These are phyloP conservation scores for Ascoidea asiatica DNA, from an alignment of 805 yeast genomes.

Conservation along the genomic window DNA sequence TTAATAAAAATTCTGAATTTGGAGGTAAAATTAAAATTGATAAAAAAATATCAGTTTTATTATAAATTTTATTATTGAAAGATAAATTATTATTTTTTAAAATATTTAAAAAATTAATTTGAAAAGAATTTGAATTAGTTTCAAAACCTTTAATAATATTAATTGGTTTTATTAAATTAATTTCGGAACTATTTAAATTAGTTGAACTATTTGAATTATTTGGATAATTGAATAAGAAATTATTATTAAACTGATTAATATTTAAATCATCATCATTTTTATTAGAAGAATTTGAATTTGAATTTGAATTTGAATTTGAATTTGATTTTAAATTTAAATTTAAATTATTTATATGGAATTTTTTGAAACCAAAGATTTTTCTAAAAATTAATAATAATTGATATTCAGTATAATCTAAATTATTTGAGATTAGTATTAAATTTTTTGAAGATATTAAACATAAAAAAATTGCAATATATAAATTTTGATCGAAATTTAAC, in stretches of 20 bases:
- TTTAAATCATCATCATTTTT: neutral
- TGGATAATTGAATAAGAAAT: too few species aligned
- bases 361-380: constrained; percentile 37
- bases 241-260: too few species aligned
- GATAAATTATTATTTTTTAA: constrained; percentile 4
- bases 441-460: neutral
- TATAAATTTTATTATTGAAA: constrained; percentile 1
- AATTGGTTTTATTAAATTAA: neutral
- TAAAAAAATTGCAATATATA: neutral
- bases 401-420: neutral
- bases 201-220: neutral
- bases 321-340: constrained; percentile 19
- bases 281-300: neutral
- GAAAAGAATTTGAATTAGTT: constrained; percentile 2
- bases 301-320: too few species aligned
- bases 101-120: constrained; percentile 9
- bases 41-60: constrained; percentile 8
- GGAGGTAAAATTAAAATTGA: constrained; percentile 13
- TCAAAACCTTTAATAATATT: constrained; percentile 4
- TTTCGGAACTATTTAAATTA: neutral
- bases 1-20: constrained; percentile 11
- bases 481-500: neutral
- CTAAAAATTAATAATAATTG: constrained; percentile 28
- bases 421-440: neutral
- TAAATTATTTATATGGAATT: constrained; percentile 27